phyloP scores from a whole-genome alignment of 129 eudicot species.

The Helianthus tuberosus region DNA sequence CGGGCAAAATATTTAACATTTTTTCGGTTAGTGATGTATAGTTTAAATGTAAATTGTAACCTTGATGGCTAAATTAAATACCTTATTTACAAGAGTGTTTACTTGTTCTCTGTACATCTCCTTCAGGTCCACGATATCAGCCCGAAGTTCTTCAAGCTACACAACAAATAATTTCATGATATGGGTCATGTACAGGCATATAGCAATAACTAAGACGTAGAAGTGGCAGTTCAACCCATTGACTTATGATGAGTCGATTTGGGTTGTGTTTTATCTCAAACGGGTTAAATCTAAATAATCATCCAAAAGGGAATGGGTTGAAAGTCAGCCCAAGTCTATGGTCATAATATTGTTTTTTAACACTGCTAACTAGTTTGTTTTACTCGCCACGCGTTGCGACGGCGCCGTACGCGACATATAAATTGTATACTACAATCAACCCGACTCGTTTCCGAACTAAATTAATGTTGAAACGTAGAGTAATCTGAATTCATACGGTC shows the following conservation, averaged over 20 bases:
- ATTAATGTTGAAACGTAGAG: too few species aligned
- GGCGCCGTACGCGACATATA: too few species aligned
- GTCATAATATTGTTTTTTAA: not conserved
- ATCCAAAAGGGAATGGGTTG: not conserved
- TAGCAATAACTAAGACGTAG: not conserved
- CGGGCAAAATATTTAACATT: not conserved
- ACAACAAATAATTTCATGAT: not conserved
- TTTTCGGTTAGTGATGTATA: not conserved
- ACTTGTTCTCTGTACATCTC: constrained; percentile 99
- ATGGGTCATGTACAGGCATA: constrained; percentile 43
- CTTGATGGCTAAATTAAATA: not conserved
- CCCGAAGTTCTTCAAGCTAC: constrained; percentile 97
- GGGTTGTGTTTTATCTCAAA: constrained; percentile 2
- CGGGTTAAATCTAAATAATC: not conserved
- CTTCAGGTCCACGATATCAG: constrained; percentile 92
- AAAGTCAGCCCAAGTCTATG: not conserved
- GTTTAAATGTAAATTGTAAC: not conserved
- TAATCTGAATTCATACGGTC: too few species aligned
- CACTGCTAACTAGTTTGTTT: too few species aligned
- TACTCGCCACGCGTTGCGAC: too few species aligned
- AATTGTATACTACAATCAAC: too few species aligned
- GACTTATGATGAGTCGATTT: not conserved
- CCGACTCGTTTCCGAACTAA: too few species aligned
- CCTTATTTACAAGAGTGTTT: constrained; percentile 92
- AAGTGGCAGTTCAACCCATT: not conserved